phyloP scores from a whole-genome alignment of 306 rosid species.

The Datisca glomerata region DNA sequence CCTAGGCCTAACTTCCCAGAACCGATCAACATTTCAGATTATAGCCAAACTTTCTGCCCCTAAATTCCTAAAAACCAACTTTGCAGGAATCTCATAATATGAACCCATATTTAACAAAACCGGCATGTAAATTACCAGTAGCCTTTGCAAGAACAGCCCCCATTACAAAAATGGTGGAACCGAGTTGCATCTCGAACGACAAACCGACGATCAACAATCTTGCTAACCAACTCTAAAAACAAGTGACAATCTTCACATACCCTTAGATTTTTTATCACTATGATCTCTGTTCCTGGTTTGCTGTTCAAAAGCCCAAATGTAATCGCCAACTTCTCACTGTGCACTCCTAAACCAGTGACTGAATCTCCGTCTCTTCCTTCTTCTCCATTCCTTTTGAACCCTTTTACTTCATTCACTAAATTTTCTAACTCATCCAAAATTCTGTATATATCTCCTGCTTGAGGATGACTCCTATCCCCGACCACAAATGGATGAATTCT shows the following conservation, averaged over 20 bases:
- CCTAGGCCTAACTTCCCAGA: too few species aligned
- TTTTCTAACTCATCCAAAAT: conserved; percentile 47
- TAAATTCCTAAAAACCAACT: neutral
- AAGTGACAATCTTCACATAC: conserved; percentile 76
- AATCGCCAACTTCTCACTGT: conserved; percentile 74
- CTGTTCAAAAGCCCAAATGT: conserved; percentile 57
- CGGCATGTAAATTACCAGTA: conserved; percentile 43
- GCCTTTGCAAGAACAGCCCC: conserved; percentile 79
- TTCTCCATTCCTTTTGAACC: conserved; percentile 14
- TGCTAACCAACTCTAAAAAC: conserved; percentile 67
- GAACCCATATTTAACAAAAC: neutral
- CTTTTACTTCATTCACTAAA: conserved; percentile 25
- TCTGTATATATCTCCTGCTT: conserved; percentile 37
- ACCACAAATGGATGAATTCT: conserved; percentile 61
- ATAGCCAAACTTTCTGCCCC: too few species aligned
- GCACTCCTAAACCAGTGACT: conserved; percentile 33
- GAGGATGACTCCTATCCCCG: conserved; percentile 53
- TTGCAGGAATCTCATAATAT: neutral
- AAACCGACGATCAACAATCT: conserved; percentile 55
- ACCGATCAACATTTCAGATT: too few species aligned
- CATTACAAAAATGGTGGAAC: conserved; percentile 75
- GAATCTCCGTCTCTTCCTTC: conserved; percentile 31
- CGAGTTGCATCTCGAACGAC: conserved; percentile 81
- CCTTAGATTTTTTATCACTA: conserved; percentile 72
- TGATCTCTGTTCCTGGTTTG: conserved; percentile 41